phyloP scores from a whole-genome alignment of 768 basidiomycete species.

The Collybiopsis luxurians region DNA sequence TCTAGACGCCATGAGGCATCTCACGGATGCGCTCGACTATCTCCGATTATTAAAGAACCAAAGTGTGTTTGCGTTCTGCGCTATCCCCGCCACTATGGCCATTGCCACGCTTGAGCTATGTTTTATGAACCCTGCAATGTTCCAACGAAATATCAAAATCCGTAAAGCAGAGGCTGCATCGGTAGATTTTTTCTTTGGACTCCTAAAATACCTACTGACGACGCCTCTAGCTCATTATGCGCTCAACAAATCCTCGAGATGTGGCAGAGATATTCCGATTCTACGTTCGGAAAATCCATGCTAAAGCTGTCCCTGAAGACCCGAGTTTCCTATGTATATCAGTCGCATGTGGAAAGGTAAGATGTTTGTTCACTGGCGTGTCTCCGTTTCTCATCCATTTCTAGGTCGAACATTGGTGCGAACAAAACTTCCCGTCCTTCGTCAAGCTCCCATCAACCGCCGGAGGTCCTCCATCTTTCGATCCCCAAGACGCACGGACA shows the following conservation, averaged over 20 bases:
- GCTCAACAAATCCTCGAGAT: constrained; percentile 87
- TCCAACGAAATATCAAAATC: constrained; percentile 91
- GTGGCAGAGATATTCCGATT: constrained; percentile 87
- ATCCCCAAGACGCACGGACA: constrained; percentile 57
- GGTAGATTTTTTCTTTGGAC: constrained; percentile 44
- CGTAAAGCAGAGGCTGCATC: constrained; percentile 85
- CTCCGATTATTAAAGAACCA: constrained; percentile 84
- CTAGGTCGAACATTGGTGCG: constrained; percentile 92
- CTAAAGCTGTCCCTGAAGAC: constrained; percentile 74
- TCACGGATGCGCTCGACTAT: constrained; percentile 87
- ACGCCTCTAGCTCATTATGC: constrained; percentile 75
- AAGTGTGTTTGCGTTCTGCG: constrained; percentile 93
- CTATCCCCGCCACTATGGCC: constrained; percentile 93
- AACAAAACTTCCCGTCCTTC: constrained; percentile 93
- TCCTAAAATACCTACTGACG: constrained; percentile 55
- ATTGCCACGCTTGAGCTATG: constrained; percentile 90
- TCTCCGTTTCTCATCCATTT: constrained; percentile 1
- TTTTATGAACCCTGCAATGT: constrained; percentile 90
- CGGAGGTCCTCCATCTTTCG: constrained; percentile 27
- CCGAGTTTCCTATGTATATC: constrained; percentile 84
- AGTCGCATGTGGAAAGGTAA: constrained; percentile 80
- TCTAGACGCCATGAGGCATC: constrained; percentile 55
- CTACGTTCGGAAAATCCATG: constrained; percentile 79
- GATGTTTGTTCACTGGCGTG: constrained; percentile 15
- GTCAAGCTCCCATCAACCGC: constrained; percentile 38